Evolutionary conservation across 2,329 filamentous ascomycete genomes (phyloP).

Genomic region (Xylaria sp.): DNA sequence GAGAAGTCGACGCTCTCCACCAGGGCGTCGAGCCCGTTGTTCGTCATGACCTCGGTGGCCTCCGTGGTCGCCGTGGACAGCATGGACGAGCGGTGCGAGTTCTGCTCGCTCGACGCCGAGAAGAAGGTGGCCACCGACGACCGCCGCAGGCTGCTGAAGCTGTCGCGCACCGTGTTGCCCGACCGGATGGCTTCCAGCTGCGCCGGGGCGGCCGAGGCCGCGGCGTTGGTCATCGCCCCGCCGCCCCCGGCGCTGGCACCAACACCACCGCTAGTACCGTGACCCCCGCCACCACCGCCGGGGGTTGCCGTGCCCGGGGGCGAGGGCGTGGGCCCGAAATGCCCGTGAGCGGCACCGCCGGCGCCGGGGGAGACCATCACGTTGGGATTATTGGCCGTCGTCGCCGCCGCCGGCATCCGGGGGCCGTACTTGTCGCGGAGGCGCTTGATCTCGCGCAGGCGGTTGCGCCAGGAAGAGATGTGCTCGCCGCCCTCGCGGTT

Average conservation of each 20-base stretch:
- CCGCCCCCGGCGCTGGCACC: constrained; percentile 38
- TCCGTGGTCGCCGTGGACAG: constrained; percentile 57
- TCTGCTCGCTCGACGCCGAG: constrained; percentile 58
- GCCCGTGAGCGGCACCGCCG: too few relatives aligned
- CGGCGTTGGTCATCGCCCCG: constrained; percentile 37
- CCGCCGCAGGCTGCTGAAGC: constrained; percentile 61
- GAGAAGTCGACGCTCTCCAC: constrained; percentile 55
- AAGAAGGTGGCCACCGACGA: constrained; percentile 70
- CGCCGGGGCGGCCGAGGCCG: too few relatives aligned
- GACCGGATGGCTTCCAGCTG: constrained; percentile 44
- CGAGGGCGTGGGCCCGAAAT: constrained; percentile 31
- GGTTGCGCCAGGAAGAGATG: constrained; percentile 85
- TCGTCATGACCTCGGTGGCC: constrained; percentile 53
- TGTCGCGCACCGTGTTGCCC: constrained; percentile 59
- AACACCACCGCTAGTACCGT: too few relatives aligned
- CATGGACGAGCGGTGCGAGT: constrained; percentile 61
- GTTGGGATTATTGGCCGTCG: too few relatives aligned
- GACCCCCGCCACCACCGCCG: constrained; percentile 38
- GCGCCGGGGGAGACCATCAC: too few relatives aligned
- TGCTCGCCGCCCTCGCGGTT: constrained; percentile 77
- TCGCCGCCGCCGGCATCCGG: too few relatives aligned
- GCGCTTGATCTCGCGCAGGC: constrained; percentile 81
- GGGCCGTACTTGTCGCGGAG: constrained; percentile 70
- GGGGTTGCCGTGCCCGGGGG: constrained; percentile 38
- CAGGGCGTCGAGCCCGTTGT: constrained; percentile 41